Conservation (phyloP, 768 basidiomycete genomes). For the Flagelloscypha sp. region DNA sequence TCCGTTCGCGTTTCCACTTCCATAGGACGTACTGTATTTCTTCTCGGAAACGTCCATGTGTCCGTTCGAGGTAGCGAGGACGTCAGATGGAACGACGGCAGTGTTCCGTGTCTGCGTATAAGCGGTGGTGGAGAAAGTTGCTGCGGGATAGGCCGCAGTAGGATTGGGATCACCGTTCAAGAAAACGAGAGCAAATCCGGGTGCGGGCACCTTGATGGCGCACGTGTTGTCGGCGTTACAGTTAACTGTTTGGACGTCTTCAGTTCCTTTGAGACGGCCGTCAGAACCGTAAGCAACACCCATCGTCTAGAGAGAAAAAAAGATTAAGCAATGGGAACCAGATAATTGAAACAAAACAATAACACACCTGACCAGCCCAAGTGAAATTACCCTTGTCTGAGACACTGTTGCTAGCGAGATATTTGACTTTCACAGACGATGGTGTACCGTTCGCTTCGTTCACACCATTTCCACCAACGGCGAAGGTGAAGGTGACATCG, state of each 20-base stretch:
- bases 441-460: conserved; percentile 32
- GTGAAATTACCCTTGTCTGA: conserved; percentile 55
- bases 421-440: conserved; percentile 47
- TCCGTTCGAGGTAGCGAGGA: conserved; percentile 61
- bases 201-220: conserved; percentile 54
- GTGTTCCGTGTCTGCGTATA: conserved; percentile 47
- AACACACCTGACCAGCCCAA: conserved; percentile 66
- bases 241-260: conserved; percentile 46
- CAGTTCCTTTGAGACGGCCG: conserved; percentile 51
- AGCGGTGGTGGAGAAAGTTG: conserved; percentile 53
- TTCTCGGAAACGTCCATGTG: too few relatives aligned
- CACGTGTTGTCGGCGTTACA: conserved; percentile 56
- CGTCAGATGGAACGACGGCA: conserved; percentile 42
- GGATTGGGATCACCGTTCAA: conserved; percentile 34
- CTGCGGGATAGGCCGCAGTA: conserved; percentile 21
- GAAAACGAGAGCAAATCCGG: conserved; percentile 72
- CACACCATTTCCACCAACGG: conserved; percentile 35
- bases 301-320: conserved; percentile 43
- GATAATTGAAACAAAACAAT: neutral
- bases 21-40: too few relatives aligned
- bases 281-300: conserved; percentile 57
- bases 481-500: conserved; percentile 43
- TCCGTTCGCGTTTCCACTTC: too few relatives aligned
- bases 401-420: conserved; percentile 45
- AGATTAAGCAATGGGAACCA: too few relatives aligned